Evolutionary conservation across 2,329 filamentous ascomycete genomes (phyloP), one percentile per base, ranked within the genome.

Genomic region (Hawksworthiomyces lignivorus): DNA sequence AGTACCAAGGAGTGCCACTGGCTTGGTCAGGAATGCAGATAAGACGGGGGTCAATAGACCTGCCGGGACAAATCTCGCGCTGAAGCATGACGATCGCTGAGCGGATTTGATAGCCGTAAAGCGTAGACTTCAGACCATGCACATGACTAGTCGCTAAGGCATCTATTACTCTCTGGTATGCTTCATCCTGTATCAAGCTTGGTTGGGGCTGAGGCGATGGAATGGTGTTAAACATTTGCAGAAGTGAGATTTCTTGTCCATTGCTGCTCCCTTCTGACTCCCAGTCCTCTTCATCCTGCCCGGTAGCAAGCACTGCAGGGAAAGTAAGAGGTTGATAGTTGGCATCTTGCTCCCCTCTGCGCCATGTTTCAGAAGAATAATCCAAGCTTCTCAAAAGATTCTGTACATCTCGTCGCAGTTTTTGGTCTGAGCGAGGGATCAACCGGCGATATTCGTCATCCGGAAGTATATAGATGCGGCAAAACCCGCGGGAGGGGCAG

Each of bases 1-100:
- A 82, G 55, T 84, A 94, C 66, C 81, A 95, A 0, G 54, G 51
- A 9, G 5, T 17, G 1, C 62, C 56, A 1, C 80, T 82, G 4
- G 70, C 62, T 22, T 85, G 84, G 37, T 84, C 81, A 2, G 55
- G 54, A 2, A 77, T 66, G 5, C 62, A 51, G 38, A 80, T 72
- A 3, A 94, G 64, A 5, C 89, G 75, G 9, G 89, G 87, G 58
- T 96, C 89, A 8, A 88, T 62, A 6, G 77, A 65, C 21, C 75
- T 67, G 5, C 70, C 69, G 1, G 84, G 78, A 18, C 79, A 72
- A 6, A 72, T 62, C 60, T 97, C 90, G 40, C 82, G 80, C 56
- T 92, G 82, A 15, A 95, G 63, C 88, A 97, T 96, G 21, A 82
- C 58, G 4, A 85, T 86, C 1, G 84, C 82, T 1, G 88, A 90